Evolutionary conservation across 2,329 filamentous ascomycete species (phyloP).

Genomic region (Cordyceps javanica): DNA sequence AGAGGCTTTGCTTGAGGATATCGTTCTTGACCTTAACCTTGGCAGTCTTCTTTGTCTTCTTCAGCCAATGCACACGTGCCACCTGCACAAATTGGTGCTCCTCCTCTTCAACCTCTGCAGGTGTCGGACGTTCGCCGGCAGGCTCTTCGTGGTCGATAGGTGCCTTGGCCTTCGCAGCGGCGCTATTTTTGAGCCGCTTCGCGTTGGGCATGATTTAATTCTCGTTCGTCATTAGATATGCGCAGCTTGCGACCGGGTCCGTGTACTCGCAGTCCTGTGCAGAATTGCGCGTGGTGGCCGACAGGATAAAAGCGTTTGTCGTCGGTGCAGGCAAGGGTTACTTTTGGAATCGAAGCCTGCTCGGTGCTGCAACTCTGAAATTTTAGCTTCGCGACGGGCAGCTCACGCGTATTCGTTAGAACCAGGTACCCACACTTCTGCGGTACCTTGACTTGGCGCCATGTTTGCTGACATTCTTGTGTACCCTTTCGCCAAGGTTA

Average conservation of each 20-base stretch:
- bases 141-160: constrained; percentile 33
- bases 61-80: constrained; percentile 81
- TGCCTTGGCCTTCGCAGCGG: constrained; percentile 33
- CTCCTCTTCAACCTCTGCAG: constrained; percentile 64
- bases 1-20: constrained; percentile 79
- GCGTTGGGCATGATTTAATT: constrained; percentile 46
- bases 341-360: constrained; percentile 15
- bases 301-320: neutral
- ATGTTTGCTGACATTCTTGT: neutral
- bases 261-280: neutral
- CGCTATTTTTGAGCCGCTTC: constrained; percentile 52
- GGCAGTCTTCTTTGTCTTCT: constrained; percentile 50
- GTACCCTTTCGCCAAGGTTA: neutral
- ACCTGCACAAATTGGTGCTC: constrained; percentile 69
- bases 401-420: too few species aligned
- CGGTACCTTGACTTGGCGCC: neutral
- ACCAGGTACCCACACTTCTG: neutral
- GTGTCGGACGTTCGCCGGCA: constrained; percentile 38
- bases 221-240: constrained; percentile 9
- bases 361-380: constrained; percentile 18
- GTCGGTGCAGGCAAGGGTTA: neutral
- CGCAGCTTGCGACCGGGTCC: neutral
- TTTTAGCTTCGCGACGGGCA: constrained; percentile 30
- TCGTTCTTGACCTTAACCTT: constrained; percentile 76
- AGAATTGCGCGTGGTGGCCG: constrained; percentile 1